Evolutionary conservation across 495 filamentous ascomycete genomes (phyloP).

Genomic region (Amorphotheca resinae): DNA sequence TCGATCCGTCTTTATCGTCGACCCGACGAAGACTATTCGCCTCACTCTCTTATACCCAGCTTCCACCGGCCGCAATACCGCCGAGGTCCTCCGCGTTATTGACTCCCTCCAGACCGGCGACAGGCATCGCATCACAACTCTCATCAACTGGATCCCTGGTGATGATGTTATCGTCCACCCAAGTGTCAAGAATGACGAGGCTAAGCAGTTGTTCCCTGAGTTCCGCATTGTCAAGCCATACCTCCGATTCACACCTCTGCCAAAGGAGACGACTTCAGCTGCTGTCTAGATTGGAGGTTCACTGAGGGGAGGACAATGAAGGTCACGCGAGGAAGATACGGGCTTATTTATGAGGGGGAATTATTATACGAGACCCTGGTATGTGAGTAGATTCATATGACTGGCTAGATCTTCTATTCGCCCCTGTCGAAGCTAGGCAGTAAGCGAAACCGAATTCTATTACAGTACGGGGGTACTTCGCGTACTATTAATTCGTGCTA

Average conservation of each 20-base stretch:
- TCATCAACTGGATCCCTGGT: conserved; percentile 81
- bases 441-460: too few relatives aligned
- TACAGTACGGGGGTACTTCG: too few relatives aligned
- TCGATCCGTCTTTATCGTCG: conserved; percentile 97
- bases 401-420: too few relatives aligned
- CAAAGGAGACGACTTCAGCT: conserved; percentile 32
- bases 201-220: conserved; percentile 81
- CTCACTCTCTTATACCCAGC: conserved; percentile 96
- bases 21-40: conserved; percentile 95
- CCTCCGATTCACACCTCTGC: conserved; percentile 55
- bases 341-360: too few relatives aligned
- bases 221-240: conserved; percentile 93
- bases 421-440: too few relatives aligned
- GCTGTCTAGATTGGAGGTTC: conserved; percentile 13
- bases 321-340: too few relatives aligned
- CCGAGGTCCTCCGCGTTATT: conserved; percentile 88
- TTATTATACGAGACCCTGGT: too few relatives aligned
- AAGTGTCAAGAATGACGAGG: conserved; percentile 70
- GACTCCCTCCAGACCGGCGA: conserved; percentile 96
- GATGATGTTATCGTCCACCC: conserved; percentile 96
- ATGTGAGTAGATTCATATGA: too few relatives aligned
- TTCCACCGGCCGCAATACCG: conserved; percentile 91
- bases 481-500: too few relatives aligned
- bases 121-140: conserved; percentile 87
- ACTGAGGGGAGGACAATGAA: too few relatives aligned